Conservation (phyloP, 148 eudicot species). For the Heliosperma pusillum region DNA sequence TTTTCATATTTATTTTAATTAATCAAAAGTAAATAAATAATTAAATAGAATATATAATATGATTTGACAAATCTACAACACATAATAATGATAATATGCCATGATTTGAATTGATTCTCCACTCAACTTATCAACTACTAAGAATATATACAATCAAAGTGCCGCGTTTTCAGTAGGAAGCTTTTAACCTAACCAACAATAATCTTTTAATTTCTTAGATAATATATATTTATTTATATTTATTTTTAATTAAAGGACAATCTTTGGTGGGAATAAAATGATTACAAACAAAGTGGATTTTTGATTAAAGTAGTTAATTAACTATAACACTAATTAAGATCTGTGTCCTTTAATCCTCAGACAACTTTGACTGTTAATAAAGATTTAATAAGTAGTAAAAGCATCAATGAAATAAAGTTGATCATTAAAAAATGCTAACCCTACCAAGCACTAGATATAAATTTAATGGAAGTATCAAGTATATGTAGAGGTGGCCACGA, state of each 20-base stretch:
- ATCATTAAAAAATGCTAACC: neutral
- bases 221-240: neutral
- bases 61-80: neutral
- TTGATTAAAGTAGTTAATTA: neutral
- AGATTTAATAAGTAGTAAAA: neutral
- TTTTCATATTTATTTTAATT: too few relatives aligned
- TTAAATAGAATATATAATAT: too few relatives aligned
- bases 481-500: too few relatives aligned
- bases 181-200: constrained; percentile 11
- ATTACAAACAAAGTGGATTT: neutral
- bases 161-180: neutral
- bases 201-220: neutral
- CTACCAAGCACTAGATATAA: neutral
- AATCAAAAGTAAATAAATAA: too few relatives aligned
- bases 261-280: neutral
- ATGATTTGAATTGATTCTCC: neutral
- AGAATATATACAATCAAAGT: neutral
- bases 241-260: neutral
- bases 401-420: neutral
- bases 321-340: constrained; percentile 16
- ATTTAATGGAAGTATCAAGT: too few relatives aligned
- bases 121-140: constrained; percentile 5
- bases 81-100: neutral
- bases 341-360: constrained; percentile 12
- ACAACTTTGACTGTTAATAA: constrained; percentile 3